Evolutionary conservation across 345 rosid species (phyloP), one percentile per base, ranked within the genome.

Genomic region (Microthlaspi erraticum): DNA sequence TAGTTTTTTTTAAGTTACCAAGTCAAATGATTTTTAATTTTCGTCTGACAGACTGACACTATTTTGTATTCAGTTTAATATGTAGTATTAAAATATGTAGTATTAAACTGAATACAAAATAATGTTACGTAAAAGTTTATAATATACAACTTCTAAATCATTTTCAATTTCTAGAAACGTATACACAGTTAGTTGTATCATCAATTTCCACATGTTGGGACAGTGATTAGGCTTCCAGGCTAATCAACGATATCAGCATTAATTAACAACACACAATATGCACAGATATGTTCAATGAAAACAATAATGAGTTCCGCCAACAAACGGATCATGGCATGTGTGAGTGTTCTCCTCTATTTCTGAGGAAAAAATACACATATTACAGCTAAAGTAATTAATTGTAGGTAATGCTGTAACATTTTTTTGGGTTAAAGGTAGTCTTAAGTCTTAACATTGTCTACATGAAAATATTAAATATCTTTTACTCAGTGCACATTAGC

Each of bases 171-270:
- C 18, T 19, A 38, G 41, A 70, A 60, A 12, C 19, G 19, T 6
- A 10, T 0, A 14, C 16, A 56, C 26, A 48, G 37, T 26, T 32
- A 48, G 49, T 29, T 52, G 50, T 13, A 11, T 38, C 42, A 70
- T 59, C 19, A 61, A 41, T 18, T 71, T 39, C 19, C 52, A 71
- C 62, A 51, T 71, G 75, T 41, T 61, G 61, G 44, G 60, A 33
- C 44, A 50, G 68, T 71, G 61, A 71, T 61, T 61, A 52, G 75
- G 54, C 68, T 71, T 71, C 52, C 43, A 61, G 61, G 42, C 13
- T 51, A 13, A 71, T 20, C n/a, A 60, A 71, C 29, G 29, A 26
- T 26, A 26, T 26, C 29, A 26, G 4, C 68, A 71, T 41, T 51
- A 41, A 71, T 8, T 49, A 59, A 37, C 41, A 17, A 51, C 59